Conservation (phyloP, 306 rosid species). For the Vigna angularis region DNA sequence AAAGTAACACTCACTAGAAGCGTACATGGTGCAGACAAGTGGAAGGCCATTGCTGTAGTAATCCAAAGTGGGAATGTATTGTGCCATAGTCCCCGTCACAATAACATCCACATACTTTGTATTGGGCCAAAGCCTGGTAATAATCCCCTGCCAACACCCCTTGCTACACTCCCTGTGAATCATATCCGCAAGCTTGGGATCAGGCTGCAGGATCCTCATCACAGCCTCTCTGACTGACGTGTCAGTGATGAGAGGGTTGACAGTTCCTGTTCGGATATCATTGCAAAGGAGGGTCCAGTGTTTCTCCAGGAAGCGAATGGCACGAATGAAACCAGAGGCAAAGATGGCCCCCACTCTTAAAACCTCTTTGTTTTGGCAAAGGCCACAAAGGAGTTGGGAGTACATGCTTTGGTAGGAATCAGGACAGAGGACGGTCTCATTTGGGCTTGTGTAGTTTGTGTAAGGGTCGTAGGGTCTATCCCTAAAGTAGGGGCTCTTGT, state of each 20-base stretch:
- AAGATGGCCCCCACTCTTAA: constrained; percentile 81
- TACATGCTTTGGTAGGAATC: constrained; percentile 98
- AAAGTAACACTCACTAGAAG: constrained; percentile 88
- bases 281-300: constrained; percentile 67
- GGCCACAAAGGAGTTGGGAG: constrained; percentile 84
- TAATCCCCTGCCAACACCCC: constrained; percentile 76
- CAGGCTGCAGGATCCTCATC: constrained; percentile 59
- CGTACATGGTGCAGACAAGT: constrained; percentile 89
- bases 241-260: constrained; percentile 59
- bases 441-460: constrained; percentile 87
- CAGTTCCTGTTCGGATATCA: constrained; percentile 71
- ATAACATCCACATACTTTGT: constrained; percentile 92
- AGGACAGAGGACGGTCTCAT: constrained; percentile 74
- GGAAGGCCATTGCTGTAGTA: constrained; percentile 82
- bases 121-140: constrained; percentile 83
- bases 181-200: constrained; percentile 66
- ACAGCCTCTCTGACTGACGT: constrained; percentile 60
- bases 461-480: constrained; percentile 80
- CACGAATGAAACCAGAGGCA: constrained; percentile 86
- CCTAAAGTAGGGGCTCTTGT: constrained; percentile 76
- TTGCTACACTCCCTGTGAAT: constrained; percentile 65
- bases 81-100: constrained; percentile 97
- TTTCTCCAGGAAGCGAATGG: constrained; percentile 75
- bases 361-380: constrained; percentile 68
- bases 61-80: constrained; percentile 85